Base-by-base conservation (phyloP, 495 filamentous ascomycete species). In the Trichocladium antarcticum region DNA sequence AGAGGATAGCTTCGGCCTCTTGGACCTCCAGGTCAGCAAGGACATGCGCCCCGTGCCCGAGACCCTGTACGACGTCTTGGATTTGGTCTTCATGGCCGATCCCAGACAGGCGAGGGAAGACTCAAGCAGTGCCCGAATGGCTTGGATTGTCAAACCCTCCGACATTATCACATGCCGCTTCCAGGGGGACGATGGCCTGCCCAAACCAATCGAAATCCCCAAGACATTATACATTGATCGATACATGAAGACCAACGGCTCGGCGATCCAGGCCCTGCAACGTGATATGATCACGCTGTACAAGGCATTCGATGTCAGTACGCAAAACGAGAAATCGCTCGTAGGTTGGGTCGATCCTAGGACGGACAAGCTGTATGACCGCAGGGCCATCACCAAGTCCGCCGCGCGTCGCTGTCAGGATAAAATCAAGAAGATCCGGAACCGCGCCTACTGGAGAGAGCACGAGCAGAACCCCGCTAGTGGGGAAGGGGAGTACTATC, bases 211-310 rank as follows among this genome's bases (percentile, higher is more conserved):
- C 37, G 77, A 82, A 12, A 75, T 90, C 16, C 86, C 87, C 27
- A 66, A 76, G 14, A 71, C 78, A 0, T 80, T 88, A 55, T 93
- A 89, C 57, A 74, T 81, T 7, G 88, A 94, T 61, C 75, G 87
- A 31, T 95, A 94, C 63, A 63, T 88, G 49, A 72, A 77, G 44
- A 66, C 63, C 29, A 76, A 75, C 49, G 71, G 71, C 51, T 69
- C 79, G 1, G 57, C 74, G 47, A 67, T 79, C 16, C 24, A 62
- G 14, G 56, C 65, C 12, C 61, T 77, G 47, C 66, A 74, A 42
- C 42, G 45, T 17, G 60, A 70, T 20, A 65, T 70, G 36, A 38
- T 55, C 9, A 55, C 54, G n/a, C 52, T 63, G 11, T 59, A 52
- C 15, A 61, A 56, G 19, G 41, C 39, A 12, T 32, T 68, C n/a